These are phyloP conservation scores for Aspergillus nidulans DNA, from an alignment of 495 filamentous ascomycete species.

Conservation along the genomic window DNA sequence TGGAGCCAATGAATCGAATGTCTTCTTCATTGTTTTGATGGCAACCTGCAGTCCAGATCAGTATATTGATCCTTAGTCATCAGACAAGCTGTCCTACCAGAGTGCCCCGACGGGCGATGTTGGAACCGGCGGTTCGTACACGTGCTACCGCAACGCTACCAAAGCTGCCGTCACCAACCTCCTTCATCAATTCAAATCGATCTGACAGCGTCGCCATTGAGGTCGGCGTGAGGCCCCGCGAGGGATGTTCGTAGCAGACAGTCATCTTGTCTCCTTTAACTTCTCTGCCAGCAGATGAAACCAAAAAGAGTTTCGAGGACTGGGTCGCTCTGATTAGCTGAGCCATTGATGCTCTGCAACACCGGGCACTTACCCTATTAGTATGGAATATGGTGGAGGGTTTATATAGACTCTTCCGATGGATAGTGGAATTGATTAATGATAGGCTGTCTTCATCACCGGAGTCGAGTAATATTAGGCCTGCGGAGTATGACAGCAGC, in stretches of 20 bases:
- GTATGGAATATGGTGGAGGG: constrained; percentile 12
- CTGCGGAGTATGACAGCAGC: constrained; percentile 10
- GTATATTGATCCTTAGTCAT: not conserved
- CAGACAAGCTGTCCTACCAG: constrained; percentile 59
- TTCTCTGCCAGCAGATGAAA: constrained; percentile 45
- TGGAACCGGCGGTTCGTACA: constrained; percentile 83
- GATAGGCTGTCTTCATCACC: constrained; percentile 23
- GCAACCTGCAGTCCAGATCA: constrained; percentile 64
- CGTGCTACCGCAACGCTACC: constrained; percentile 91
- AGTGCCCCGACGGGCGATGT: constrained; percentile 83
- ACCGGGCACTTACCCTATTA: constrained; percentile 5
- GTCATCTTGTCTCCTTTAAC: constrained; percentile 55
- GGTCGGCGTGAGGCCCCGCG: constrained; percentile 48
- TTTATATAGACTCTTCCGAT: constrained; percentile 14
- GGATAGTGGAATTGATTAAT: constrained; percentile 18
- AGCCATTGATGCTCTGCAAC: not conserved
- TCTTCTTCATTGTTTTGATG: constrained; percentile 99
- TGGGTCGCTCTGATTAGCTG: constrained; percentile 7
- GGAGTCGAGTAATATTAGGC: constrained; percentile 13
- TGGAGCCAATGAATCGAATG: constrained; percentile 83
- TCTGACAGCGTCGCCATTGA: constrained; percentile 64
- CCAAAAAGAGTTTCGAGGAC: constrained; percentile 21
- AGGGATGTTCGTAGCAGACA: constrained; percentile 56
- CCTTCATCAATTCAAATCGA: constrained; percentile 93
- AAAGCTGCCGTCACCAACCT: constrained; percentile 98